Base-by-base conservation (phyloP, 2,329 filamentous ascomycete genomes). In the Ceratocystis cubensis region DNA sequence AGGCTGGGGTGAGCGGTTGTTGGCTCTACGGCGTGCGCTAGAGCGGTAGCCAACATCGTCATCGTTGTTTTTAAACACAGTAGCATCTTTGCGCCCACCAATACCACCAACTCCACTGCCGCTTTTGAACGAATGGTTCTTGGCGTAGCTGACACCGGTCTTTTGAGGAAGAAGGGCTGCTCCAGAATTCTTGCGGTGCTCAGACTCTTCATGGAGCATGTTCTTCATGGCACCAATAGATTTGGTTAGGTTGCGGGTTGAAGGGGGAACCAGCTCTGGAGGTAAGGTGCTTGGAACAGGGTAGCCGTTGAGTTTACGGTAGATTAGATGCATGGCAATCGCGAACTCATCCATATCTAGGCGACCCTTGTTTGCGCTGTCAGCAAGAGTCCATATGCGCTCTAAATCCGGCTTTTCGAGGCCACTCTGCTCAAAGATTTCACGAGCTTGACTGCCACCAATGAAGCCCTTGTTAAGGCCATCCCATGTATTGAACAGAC, bases 311-410 rank as follows among this genome's bases (percentile, higher is more conserved):
- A 99, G 82, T 74, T 95, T 96, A 72, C 94, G 84, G 78, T 99
- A 99, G 72, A 99, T 99, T 76, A 99, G 79, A 81, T 99, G 94
- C 94, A 99, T 99, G 8, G 92, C 91, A 64, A 99, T 93, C 7
- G 94, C 92, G 73, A 99, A 99, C 73, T 99, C 94, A 74, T 99
- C 94, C 72, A 97, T 84, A 72, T 99, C 92, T 37, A 99, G 82
- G 66, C 92, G 88, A 20, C 94, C 94, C 75, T 94, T 94, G 76
- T 99, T 96, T 70, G 92, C 88, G 41, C 92, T 88, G 74, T 99
- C 94, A 2, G 93, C 88, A 67, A 99, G 79, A 8, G 94, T 97
- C 94, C 94, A 99, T 63, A 97, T 87, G 41, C 88, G 84, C 76
- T 97, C 94, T 46, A 99, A 79, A 71, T 97, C 94, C 30, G 87